These are phyloP conservation scores for Tulasnella sp. DNA, from an alignment of 768 basidiomycete genomes.

Conservation along the genomic window DNA sequence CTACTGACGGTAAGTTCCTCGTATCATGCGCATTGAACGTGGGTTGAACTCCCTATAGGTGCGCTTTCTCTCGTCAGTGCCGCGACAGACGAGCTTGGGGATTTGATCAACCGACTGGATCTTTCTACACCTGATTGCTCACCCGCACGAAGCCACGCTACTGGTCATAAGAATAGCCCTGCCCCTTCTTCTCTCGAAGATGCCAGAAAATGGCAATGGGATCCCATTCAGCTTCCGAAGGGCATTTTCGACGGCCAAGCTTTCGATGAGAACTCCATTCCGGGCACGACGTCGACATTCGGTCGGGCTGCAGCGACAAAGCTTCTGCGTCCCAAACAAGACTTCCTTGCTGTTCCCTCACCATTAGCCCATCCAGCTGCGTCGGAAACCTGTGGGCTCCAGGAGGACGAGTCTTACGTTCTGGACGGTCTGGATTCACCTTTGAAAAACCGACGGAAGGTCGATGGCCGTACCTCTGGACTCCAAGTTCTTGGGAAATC, in stretches of 20 bases:
- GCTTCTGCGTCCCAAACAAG: not conserved
- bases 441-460: slow-evolving; percentile 4
- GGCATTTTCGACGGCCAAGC: not conserved
- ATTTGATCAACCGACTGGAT: slow-evolving; percentile 67
- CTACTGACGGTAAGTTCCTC: slow-evolving; percentile 34
- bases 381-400: not conserved
- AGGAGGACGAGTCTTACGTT: not conserved
- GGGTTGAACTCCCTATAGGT: not conserved
- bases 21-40: no score
- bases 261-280: not conserved
- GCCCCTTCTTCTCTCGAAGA: not conserved
- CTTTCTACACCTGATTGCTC: slow-evolving; percentile 57
- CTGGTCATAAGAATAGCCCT: not conserved
- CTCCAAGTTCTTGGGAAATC: not conserved
- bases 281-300: not conserved
- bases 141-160: slow-evolving; percentile 18
- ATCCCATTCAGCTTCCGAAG: not conserved
- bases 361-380: not conserved
- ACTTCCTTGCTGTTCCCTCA: not conserved
- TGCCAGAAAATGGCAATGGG: not conserved
- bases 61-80: slow-evolving; percentile 45
- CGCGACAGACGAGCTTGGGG: slow-evolving; percentile 67
- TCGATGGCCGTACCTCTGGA: not conserved
- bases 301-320: not conserved
- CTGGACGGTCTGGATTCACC: slow-evolving; percentile 1